Conservation (phyloP, 345 rosid species). For the Populus ilicifolia region DNA sequence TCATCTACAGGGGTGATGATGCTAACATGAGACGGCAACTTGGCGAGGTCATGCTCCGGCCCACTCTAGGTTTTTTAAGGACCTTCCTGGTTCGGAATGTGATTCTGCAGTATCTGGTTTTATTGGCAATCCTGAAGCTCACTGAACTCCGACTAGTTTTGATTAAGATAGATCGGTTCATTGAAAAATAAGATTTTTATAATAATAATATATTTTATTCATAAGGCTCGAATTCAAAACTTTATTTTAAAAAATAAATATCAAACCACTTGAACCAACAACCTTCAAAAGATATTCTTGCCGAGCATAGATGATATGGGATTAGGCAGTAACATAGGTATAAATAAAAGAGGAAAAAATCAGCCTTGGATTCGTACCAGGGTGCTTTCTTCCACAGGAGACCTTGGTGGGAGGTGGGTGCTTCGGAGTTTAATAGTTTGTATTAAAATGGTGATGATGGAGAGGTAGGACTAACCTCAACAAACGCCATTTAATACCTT, state of each 20-base stretch:
- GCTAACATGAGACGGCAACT: neutral
- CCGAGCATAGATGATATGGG: neutral
- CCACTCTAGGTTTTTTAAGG: neutral
- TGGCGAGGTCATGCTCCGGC: neutral
- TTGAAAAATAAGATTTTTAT: too few species aligned
- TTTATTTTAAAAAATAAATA: too few species aligned
- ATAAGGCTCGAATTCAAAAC: too few species aligned
- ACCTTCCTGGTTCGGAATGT: neutral
- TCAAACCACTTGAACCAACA: too few species aligned
- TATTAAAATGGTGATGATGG: neutral
- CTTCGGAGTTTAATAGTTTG: neutral
- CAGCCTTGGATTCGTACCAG: neutral
- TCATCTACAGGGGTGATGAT: neutral
- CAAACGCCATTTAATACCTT: too few species aligned
- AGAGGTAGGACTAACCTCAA: neutral
- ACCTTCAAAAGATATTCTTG: too few species aligned
- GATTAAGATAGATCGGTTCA: accelerated
- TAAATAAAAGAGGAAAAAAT: neutral
- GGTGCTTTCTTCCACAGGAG: neutral
- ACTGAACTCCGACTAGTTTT: too few species aligned
- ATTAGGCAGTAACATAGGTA: too few species aligned
- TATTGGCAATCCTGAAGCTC: too few species aligned
- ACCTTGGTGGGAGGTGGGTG: neutral
- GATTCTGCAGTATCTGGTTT: neutral
- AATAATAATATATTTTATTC: too few species aligned